Percentiles rank a stretch among this genome's conserved stretches.
Evolutionary conservation across 1,284 basidiomycete species (phyloP).

Genomic region (Phenoliferia sp.): DNA sequence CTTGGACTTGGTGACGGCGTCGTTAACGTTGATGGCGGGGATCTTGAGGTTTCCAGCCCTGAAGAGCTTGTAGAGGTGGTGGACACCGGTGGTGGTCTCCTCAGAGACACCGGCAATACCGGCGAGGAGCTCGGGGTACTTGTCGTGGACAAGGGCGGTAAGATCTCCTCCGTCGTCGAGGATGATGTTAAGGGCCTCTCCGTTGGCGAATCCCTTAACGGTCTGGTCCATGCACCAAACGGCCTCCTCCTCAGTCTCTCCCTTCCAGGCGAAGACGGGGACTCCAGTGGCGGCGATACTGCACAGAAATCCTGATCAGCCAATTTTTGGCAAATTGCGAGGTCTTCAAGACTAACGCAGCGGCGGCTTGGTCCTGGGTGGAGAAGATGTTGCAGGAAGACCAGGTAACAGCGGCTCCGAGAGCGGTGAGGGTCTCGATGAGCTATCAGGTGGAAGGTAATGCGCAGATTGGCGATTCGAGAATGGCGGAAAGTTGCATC

Average conservation of each 20-base stretch:
- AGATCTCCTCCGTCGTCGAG: constrained; percentile 98
- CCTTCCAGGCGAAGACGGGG: constrained; percentile 99
- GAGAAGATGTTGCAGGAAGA: constrained; percentile 92
- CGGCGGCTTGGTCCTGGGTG: constrained; percentile 72
- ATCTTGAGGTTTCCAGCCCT: constrained; percentile 93
- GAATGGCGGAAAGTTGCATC: constrained; percentile 60
- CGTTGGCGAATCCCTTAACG: constrained; percentile 61
- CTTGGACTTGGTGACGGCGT: constrained; percentile 92
- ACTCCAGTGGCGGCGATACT: constrained; percentile 97
- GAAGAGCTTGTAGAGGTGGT: constrained; percentile 97
- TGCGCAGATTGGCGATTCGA: background rate
- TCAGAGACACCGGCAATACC: constrained; percentile 94
- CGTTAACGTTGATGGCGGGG: constrained; percentile 99
- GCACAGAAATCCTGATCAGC: background rate
- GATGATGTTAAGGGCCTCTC: constrained; percentile 94
- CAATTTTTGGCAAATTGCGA: no score
- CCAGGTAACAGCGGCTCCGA: constrained; percentile 98
- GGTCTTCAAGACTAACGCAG: background rate
- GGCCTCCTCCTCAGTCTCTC: constrained; percentile 99
- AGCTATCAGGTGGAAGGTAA: constrained; percentile 44
- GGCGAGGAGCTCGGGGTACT: constrained; percentile 81
- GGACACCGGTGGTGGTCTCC: constrained; percentile 99
- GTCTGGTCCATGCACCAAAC: constrained; percentile 82
- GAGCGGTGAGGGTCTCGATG: constrained; percentile 89
- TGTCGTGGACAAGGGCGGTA: constrained; percentile 90